phyloP scores from a whole-genome alignment of 2,329 filamentous ascomycete genomes.

The Tolypocladium guangdongense region DNA sequence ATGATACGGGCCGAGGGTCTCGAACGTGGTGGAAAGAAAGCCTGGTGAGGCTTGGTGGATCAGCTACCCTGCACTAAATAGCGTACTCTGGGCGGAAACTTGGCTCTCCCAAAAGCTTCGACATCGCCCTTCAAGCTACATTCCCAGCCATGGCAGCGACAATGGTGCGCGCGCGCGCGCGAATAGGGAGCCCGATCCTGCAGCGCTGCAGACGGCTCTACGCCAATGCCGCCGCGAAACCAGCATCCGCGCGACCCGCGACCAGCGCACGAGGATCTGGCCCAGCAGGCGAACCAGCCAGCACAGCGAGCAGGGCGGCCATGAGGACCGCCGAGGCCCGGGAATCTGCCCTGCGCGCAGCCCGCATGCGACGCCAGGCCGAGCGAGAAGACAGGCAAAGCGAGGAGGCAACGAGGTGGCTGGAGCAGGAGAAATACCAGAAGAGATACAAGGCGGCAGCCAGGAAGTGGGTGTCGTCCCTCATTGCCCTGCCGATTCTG shows the following conservation, averaged over 20 bases:
- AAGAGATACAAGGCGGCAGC: constrained; percentile 31
- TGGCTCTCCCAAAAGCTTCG: not conserved
- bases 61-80: not conserved
- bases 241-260: not conserved
- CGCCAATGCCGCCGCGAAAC: not conserved
- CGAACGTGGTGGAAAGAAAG: no score
- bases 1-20: no score
- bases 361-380: constrained; percentile 7
- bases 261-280: not conserved
- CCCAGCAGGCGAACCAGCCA: not conserved
- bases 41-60: no score
- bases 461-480: constrained; percentile 32
- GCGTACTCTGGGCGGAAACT: no score
- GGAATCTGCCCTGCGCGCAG: constrained; percentile 12
- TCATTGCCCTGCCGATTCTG: constrained; percentile 43
- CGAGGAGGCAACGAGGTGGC: constrained; percentile 9
- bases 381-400: constrained; percentile 8
- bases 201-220: not conserved
- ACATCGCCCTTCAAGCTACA: not conserved
- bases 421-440: constrained; percentile 24
- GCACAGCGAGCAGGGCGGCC: constrained; percentile 1
- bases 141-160: not conserved
- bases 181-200: not conserved
- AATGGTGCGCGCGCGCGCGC: not conserved
- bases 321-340: constrained; percentile 11